phyloP scores from a whole-genome alignment of 805 yeast species.

The Pichia heedii region DNA sequence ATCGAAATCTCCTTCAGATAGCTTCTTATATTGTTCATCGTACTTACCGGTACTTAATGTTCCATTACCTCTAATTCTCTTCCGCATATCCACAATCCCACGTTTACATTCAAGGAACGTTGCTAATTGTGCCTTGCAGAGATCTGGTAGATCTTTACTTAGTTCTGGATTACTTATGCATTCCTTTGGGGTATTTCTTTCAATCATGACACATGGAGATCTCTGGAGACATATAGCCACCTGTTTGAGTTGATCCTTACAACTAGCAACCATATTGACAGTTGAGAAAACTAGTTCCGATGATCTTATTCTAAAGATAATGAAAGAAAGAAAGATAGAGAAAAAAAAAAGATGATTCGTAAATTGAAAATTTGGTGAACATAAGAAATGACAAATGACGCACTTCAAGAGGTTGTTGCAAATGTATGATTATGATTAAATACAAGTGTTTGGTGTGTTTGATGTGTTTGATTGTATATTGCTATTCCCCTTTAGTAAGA shows the following conservation, averaged over 20 bases:
- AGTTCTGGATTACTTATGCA: constrained; percentile 79
- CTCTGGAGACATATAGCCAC: constrained; percentile 92
- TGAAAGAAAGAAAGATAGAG: background rate
- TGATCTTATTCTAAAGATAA: background rate
- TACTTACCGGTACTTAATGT: constrained; percentile 88
- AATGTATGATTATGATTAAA: too few relatives aligned
- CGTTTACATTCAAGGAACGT: constrained; percentile 85
- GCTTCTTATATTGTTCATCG: constrained; percentile 75
- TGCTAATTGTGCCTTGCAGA: constrained; percentile 75
- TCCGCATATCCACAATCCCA: constrained; percentile 86
- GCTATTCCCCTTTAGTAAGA: too few relatives aligned
- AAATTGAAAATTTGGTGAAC: too few relatives aligned
- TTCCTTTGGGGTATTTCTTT: constrained; percentile 81
- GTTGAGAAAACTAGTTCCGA: too few relatives aligned
- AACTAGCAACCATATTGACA: constrained; percentile 66
- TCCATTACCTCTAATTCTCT: constrained; percentile 89
- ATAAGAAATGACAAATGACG: too few relatives aligned
- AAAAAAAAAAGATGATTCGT: too few relatives aligned
- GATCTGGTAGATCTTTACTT: constrained; percentile 69
- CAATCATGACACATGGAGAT: constrained; percentile 90
- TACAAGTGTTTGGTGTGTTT: too few relatives aligned
- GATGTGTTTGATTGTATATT: too few relatives aligned
- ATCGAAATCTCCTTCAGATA: constrained; percentile 74
- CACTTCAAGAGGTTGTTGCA: too few relatives aligned
- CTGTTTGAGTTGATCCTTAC: constrained; percentile 91